Evolutionary conservation across 441 rosid genomes (phyloP).

Genomic region (Brassica balearica): DNA sequence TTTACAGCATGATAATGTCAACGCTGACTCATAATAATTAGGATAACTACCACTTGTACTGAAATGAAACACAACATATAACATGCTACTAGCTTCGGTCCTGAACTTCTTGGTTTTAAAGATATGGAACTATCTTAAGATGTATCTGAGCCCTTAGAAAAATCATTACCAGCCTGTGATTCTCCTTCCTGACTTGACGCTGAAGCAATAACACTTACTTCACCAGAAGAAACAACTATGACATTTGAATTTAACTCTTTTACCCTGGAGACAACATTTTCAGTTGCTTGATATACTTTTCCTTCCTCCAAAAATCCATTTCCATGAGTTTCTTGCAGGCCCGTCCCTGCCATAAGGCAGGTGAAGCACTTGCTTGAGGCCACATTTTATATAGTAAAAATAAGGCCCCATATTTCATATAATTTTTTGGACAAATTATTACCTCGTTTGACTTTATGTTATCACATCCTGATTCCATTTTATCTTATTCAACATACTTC

Average conservation of each 20-base stretch:
- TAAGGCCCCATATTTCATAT: too few relatives aligned
- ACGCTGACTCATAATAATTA: background rate
- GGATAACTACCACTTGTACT: background rate
- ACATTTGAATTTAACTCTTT: constrained; percentile 30
- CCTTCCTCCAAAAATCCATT: constrained; percentile 30
- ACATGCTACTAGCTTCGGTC: background rate
- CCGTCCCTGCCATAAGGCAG: too few relatives aligned
- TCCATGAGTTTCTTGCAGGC: constrained; percentile 28
- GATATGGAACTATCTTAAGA: background rate
- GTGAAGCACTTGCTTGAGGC: too few relatives aligned
- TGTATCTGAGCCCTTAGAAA: background rate
- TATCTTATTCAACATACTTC: too few relatives aligned
- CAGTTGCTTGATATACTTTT: constrained; percentile 31
- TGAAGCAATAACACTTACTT: constrained; percentile 31
- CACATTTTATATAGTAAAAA: too few relatives aligned
- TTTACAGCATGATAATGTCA: background rate
- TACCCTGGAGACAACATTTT: constrained; percentile 24
- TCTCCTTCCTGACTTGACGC: constrained; percentile 39
- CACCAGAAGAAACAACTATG: constrained; percentile 28
- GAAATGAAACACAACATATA: background rate
- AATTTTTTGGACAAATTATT: too few relatives aligned
- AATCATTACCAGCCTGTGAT: constrained; percentile 19
- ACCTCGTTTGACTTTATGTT: too few relatives aligned
- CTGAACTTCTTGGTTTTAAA: too few relatives aligned
- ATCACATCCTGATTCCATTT: too few relatives aligned